Conservation (phyloP, 352 stramenopile species). For the Plasmopara muralis region DNA sequence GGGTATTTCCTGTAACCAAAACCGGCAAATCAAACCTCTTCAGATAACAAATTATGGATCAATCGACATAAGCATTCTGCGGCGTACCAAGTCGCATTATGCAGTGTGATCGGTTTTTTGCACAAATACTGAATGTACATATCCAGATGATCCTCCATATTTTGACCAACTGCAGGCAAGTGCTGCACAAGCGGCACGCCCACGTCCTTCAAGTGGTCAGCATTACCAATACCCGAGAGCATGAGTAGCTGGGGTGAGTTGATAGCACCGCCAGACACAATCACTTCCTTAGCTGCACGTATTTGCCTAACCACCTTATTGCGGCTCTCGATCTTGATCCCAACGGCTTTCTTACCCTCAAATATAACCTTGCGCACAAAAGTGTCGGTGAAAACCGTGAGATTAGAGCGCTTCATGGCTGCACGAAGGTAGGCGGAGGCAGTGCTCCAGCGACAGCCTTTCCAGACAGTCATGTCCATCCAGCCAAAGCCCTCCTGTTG, state of each 20-base stretch:
- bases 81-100: constrained; percentile 74
- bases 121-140: constrained; percentile 87
- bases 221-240: constrained; percentile 80
- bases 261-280: constrained; percentile 81
- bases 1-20: constrained; percentile 51
- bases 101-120: constrained; percentile 85
- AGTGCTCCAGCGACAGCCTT: constrained; percentile 76
- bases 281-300: constrained; percentile 78
- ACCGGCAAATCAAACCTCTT: neutral
- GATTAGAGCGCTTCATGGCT: constrained; percentile 52
- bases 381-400: constrained; percentile 76
- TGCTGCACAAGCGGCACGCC: constrained; percentile 71
- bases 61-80: neutral
- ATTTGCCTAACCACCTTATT: constrained; percentile 49
- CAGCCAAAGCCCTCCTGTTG: constrained; percentile 87
- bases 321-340: constrained; percentile 58
- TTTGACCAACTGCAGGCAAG: constrained; percentile 72
- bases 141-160: constrained; percentile 87
- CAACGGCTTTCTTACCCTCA: constrained; percentile 67
- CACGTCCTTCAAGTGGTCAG: constrained; percentile 63
- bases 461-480: constrained; percentile 86
- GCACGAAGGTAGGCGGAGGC: constrained; percentile 72
- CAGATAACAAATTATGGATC: neutral
- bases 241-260: constrained; percentile 87
- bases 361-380: constrained; percentile 83